phyloP scores from a whole-genome alignment of 1,284 basidiomycete genomes.

The Laetiporus sulphureus region DNA sequence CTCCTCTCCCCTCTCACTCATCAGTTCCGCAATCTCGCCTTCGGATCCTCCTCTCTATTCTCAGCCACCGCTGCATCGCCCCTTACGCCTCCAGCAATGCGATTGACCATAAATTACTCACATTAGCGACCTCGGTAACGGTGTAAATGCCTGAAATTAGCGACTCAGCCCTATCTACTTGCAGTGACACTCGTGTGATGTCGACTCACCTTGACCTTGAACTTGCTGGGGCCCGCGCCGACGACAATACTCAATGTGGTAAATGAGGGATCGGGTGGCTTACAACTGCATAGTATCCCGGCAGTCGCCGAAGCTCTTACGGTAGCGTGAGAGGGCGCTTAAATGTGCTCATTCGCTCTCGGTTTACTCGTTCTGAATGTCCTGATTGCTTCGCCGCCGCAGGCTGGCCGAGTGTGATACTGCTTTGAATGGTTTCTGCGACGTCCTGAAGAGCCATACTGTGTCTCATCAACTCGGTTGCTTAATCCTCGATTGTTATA shows the following conservation, averaged over 20 bases:
- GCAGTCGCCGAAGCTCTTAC: slow-evolving; percentile 19
- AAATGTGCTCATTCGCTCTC: too few species aligned
- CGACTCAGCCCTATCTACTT: neutral
- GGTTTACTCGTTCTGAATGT: too few species aligned
- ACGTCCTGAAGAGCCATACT: too few species aligned
- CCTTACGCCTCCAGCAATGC: neutral
- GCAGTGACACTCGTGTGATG: slow-evolving; percentile 13
- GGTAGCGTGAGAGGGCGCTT: too few species aligned
- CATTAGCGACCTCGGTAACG: slow-evolving; percentile 12
- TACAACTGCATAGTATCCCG: slow-evolving; percentile 23
- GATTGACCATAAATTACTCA: slow-evolving; percentile 4
- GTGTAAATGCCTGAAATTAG: slow-evolving; percentile 11
- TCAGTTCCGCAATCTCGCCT: neutral
- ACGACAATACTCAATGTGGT: slow-evolving; percentile 17
- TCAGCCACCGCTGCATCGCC: neutral
- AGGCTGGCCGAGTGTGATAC: too few species aligned
- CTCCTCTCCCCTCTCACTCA: neutral
- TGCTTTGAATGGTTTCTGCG: too few species aligned
- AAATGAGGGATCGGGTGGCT: slow-evolving; percentile 21
- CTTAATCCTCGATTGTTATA: too few species aligned
- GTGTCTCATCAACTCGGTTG: too few species aligned
- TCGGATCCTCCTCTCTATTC: slow-evolving; percentile 1
- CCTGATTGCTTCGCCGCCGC: too few species aligned
- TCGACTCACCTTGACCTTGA: slow-evolving; percentile 29
- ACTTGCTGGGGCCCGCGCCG: slow-evolving; percentile 29